Percentiles rank a stretch among this genome's conserved stretches.
Evolutionary conservation across 148 eudicot species (phyloP).

Genomic region (Arctostaphylos glauca): DNA sequence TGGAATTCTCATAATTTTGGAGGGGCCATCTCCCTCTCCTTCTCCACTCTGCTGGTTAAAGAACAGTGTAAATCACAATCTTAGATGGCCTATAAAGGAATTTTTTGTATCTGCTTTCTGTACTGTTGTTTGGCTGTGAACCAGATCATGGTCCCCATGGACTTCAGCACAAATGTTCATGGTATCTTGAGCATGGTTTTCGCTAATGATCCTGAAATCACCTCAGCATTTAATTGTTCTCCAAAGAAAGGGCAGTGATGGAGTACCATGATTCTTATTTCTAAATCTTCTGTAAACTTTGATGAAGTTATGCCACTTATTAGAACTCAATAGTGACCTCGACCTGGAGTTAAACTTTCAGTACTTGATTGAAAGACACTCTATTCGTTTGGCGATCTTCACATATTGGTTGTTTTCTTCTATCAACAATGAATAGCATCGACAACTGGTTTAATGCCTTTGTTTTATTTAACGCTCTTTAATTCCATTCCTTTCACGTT

Average conservation of each 20-base stretch:
- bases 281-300: neutral
- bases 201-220: neutral
- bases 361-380: neutral
- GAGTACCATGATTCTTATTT: neutral
- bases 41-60: neutral
- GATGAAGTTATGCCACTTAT: neutral
- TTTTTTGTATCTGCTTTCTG: neutral
- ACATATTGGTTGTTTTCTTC: neutral
- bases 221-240: neutral
- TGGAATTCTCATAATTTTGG: neutral
- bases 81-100: neutral
- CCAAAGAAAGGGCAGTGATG: conserved; percentile 5
- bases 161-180: neutral
- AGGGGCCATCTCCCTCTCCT: neutral
- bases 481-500: neutral
- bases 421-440: neutral
- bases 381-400: neutral
- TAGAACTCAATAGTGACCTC: neutral
- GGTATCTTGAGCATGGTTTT: neutral
- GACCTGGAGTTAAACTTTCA: neutral
- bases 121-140: neutral
- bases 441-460: neutral
- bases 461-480: neutral
- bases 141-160: neutral
- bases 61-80: neutral